Evolutionary conservation across 192 early-diverging fungal genomes (phyloP).

Genomic region (Coemansia sp.): DNA sequence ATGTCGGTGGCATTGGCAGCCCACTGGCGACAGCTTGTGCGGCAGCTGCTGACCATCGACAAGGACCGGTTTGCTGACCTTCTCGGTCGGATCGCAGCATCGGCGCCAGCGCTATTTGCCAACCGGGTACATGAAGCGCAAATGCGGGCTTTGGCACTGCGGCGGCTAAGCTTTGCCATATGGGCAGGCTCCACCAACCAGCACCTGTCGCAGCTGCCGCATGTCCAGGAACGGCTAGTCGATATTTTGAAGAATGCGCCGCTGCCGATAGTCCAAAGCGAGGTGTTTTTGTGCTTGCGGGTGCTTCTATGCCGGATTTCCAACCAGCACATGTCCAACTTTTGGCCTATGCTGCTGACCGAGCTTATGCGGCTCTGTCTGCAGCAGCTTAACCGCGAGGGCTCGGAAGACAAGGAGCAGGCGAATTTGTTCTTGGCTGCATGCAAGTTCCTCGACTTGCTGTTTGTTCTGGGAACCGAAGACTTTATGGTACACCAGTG

Average conservation of each 20-base stretch:
- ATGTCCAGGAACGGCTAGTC: slow-evolving; percentile 52
- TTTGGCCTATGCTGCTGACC: slow-evolving; percentile 88
- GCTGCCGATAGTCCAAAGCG: slow-evolving; percentile 70
- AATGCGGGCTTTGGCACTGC: too few relatives aligned
- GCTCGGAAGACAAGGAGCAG: slow-evolving; percentile 59
- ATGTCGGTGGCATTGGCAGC: slow-evolving; percentile 41
- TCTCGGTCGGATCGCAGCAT: slow-evolving; percentile 67
- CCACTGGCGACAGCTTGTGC: slow-evolving; percentile 70
- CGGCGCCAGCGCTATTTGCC: slow-evolving; percentile 71
- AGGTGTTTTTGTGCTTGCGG: slow-evolving; percentile 82
- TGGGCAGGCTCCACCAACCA: too few relatives aligned
- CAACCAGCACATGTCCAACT: slow-evolving; percentile 77
- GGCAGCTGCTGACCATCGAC: slow-evolving; percentile 68
- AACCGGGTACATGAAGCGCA: slow-evolving; percentile 74
- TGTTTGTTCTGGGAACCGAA: slow-evolving; percentile 77
- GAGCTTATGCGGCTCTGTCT: slow-evolving; percentile 65
- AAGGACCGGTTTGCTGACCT: slow-evolving; percentile 76
- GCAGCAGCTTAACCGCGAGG: slow-evolving; percentile 24
- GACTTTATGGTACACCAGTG: slow-evolving; percentile 89
- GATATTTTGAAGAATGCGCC: slow-evolving; percentile 75
- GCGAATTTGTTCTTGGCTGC: slow-evolving; percentile 72
- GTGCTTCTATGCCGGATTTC: slow-evolving; percentile 78
- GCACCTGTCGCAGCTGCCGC: too few relatives aligned
- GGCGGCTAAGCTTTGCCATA: too few relatives aligned
- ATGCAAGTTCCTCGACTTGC: slow-evolving; percentile 85